A percentile compares a stretch with the other conserved stretches of the same genome.
Evolutionary conservation across 2,329 filamentous ascomycete genomes (phyloP).

Genomic region (Dothideomycetidae sp.): DNA sequence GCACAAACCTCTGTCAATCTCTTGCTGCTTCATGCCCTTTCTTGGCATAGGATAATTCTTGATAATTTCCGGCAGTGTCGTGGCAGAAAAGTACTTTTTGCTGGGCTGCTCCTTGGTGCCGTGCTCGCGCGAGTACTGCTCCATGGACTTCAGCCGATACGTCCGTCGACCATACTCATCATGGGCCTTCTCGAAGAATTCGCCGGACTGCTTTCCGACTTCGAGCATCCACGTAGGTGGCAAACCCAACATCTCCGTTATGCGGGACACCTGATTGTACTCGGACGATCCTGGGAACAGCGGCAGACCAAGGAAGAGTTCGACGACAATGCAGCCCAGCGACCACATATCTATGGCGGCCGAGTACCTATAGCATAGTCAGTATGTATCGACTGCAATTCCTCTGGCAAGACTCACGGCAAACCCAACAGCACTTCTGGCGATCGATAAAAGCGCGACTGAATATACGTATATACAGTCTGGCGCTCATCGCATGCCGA

Average conservation of each 20-base stretch:
- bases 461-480: slow-evolving; percentile 98
- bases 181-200: slow-evolving; percentile 87
- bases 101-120: slow-evolving; percentile 96
- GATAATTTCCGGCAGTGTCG: slow-evolving; percentile 89
- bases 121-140: slow-evolving; percentile 91
- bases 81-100: slow-evolving; percentile 98
- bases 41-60: slow-evolving; percentile 95
- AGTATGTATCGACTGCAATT: slow-evolving; percentile 7
- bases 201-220: slow-evolving; percentile 92
- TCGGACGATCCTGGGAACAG: slow-evolving; percentile 95
- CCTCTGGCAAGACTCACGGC: slow-evolving; percentile 37
- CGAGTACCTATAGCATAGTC: slow-evolving; percentile 50
- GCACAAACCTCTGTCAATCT: slow-evolving; percentile 78
- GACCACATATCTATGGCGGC: slow-evolving; percentile 99
- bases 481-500: slow-evolving; percentile 96
- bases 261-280: slow-evolving; percentile 94
- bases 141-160: slow-evolving; percentile 91
- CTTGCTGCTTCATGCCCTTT: slow-evolving; percentile 97
- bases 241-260: slow-evolving; percentile 94
- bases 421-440: slow-evolving; percentile 90
- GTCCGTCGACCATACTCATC: slow-evolving; percentile 88
- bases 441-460: slow-evolving; percentile 94
- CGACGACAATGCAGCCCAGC: slow-evolving; percentile 92
- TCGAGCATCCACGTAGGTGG: slow-evolving; percentile 99
- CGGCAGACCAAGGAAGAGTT: slow-evolving; percentile 86